phyloP scores from a whole-genome alignment of 306 rosid species.

The Luffa acutangula region DNA sequence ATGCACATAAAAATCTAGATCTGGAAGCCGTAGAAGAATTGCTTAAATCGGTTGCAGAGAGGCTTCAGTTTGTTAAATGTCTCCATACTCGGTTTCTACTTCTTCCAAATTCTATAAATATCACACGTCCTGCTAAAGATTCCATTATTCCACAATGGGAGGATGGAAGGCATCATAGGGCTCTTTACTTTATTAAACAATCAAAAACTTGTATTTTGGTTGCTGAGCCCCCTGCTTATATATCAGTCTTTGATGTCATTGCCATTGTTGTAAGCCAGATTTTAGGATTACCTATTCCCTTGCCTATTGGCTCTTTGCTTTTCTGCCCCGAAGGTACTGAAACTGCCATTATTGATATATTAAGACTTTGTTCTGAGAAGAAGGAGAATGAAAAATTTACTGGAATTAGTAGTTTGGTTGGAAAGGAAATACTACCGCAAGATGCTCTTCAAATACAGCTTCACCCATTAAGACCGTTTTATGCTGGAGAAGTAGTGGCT shows the following conservation, averaged over 20 bases:
- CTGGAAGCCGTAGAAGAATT: constrained; percentile 29
- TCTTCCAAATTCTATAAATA: constrained; percentile 63
- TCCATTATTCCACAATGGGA: constrained; percentile 64
- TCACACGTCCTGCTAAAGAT: constrained; percentile 49
- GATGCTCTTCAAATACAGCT: constrained; percentile 86
- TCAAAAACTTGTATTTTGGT: constrained; percentile 56
- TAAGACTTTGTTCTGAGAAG: constrained; percentile 75
- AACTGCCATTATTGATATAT: constrained; percentile 53
- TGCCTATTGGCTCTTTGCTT: constrained; percentile 78
- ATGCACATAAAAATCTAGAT: constrained; percentile 40
- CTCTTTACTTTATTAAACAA: constrained; percentile 61
- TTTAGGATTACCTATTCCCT: constrained; percentile 68
- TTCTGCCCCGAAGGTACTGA: constrained; percentile 82
- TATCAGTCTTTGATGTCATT: constrained; percentile 65
- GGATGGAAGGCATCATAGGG: constrained; percentile 43
- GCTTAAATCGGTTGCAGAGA: constrained; percentile 58
- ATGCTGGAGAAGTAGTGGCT: constrained; percentile 92
- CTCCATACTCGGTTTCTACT: constrained; percentile 73
- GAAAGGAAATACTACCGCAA: constrained; percentile 76
- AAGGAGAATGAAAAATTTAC: constrained; percentile 48
- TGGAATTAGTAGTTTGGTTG: constrained; percentile 53
- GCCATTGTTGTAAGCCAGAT: constrained; percentile 80
- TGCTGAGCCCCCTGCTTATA: constrained; percentile 80
- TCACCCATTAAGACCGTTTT: constrained; percentile 93
- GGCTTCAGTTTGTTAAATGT: constrained; percentile 70